A percentile compares a stretch with the other conserved stretches of the same genome.
Conservation (phyloP, 2,329 filamentous ascomycete genomes). For the Lasiodiplodia citricola region DNA sequence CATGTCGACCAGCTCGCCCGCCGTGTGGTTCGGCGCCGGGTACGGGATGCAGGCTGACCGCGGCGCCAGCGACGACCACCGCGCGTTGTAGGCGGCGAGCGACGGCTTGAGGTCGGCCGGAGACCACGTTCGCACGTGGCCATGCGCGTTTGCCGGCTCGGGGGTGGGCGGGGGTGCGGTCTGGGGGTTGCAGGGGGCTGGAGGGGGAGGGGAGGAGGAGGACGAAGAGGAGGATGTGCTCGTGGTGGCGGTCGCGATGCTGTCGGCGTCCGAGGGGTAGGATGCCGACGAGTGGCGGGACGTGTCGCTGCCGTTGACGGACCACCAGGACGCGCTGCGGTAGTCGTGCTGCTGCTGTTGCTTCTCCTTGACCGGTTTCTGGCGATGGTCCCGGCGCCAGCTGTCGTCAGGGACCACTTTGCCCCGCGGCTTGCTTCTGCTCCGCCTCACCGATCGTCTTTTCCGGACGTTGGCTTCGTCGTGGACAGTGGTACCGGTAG, state of each 20-base stretch:
- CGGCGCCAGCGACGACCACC: background rate
- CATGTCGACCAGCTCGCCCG: background rate
- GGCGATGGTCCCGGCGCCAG: background rate
- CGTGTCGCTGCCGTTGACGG: background rate
- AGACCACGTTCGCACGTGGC: background rate
- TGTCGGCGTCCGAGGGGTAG: conserved; percentile 3
- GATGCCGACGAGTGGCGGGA: background rate
- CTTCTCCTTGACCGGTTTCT: background rate
- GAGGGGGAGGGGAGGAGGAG: background rate
- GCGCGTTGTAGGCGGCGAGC: conserved; percentile 12
- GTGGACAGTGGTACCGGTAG: background rate
- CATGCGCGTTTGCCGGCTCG: background rate
- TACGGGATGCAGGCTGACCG: conserved; percentile 11
- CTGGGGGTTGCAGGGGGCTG: background rate
- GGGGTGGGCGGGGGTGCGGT: background rate
- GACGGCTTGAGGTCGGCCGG: background rate
- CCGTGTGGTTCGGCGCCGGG: conserved; percentile 3
- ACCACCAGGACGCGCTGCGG: background rate
- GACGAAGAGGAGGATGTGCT: background rate
- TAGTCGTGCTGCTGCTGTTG: background rate
- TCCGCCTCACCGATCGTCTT: background rate
- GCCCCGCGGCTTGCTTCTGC: background rate
- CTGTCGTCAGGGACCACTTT: conserved; percentile 1
- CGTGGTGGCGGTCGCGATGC: background rate
- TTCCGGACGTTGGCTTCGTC: background rate